phyloP scores from a whole-genome alignment of 768 basidiomycete species.

The Podaxis carcinomalis region DNA sequence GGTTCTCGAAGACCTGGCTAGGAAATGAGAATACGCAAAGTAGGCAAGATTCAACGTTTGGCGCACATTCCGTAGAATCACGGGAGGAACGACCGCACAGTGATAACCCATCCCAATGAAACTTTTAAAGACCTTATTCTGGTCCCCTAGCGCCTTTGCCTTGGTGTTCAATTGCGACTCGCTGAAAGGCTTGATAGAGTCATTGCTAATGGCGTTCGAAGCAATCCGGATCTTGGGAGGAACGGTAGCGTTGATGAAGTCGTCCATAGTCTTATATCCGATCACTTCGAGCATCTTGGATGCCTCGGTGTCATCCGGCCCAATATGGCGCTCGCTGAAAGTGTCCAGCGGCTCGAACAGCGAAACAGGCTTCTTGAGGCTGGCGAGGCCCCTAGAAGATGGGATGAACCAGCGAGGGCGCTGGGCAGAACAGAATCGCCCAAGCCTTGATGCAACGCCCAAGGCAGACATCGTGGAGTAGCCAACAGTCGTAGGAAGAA shows the following conservation, averaged over 20 bases:
- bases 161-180: slow-evolving; percentile 79
- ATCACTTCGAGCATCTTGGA: slow-evolving; percentile 77
- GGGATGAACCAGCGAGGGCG: slow-evolving; percentile 15
- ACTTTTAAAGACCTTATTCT: slow-evolving; percentile 82
- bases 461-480: slow-evolving; percentile 27
- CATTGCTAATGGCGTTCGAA: slow-evolving; percentile 53
- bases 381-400: slow-evolving; percentile 45
- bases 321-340: slow-evolving; percentile 88
- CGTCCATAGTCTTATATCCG: slow-evolving; percentile 85
- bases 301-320: slow-evolving; percentile 82
- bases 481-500: slow-evolving; percentile 9
- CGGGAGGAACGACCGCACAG: slow-evolving; percentile 90
- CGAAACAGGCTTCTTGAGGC: slow-evolving; percentile 52
- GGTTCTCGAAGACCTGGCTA: slow-evolving; percentile 82
- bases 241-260: slow-evolving; percentile 79
- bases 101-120: slow-evolving; percentile 99
- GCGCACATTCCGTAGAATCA: slow-evolving; percentile 84
- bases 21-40: slow-evolving; percentile 3
- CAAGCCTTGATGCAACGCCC: slow-evolving; percentile 24
- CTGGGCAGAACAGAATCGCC: slow-evolving; percentile 20
- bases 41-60: slow-evolving; percentile 14
- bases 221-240: slow-evolving; percentile 78
- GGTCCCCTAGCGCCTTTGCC: slow-evolving; percentile 70
- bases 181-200: slow-evolving; percentile 70
- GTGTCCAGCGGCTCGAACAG: slow-evolving; percentile 87